Evolutionary conservation across 2,329 filamentous ascomycete species (phyloP), one percentile per base, ranked within the genome.

Genomic region (Sporothrix brunneoviolacea): DNA sequence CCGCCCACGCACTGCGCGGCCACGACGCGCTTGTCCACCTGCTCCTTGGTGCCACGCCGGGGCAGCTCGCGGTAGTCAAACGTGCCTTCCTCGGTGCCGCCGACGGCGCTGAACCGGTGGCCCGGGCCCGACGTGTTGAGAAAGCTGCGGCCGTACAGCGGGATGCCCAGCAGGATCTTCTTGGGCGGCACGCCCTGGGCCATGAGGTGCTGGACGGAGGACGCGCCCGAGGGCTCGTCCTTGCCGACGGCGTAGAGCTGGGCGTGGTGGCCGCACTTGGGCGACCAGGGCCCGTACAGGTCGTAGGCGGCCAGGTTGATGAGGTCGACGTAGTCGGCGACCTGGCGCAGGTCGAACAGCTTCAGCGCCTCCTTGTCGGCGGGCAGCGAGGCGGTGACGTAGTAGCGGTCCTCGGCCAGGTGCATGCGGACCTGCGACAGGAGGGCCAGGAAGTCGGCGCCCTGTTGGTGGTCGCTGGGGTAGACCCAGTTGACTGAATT

Each of bases 271-370:
- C 86, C 87, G 40, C 79, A 80, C 51, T 76, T 76, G 27, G 71
- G 63, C 1, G 77, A 79, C 86, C 86, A 91, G 4, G 79, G 72
- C 1, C 87, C 86, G 22, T 78, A 82, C 61, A 91, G 87, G 65
- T 93, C 87, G 65, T 90, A 93, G 2, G 86, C 79, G 78, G 86
- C 88, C 32, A 93, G 69, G 64, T 91, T 91, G 64, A 93, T 70
- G 55, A 83, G 76, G 65, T 91, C 86, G 32, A 93, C 72, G 58
- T 86, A 82, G 40, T 77, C 69, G 44, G 83, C 75, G 10, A 83
- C 79, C 51, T 73, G 70, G 19, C 66, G 68, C 10, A 91, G 70
- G 61, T 90, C 79, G 62, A 91, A 86, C 60, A 84, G 75, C 58
- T 80, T 77, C 49, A 93, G 70, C 0, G 83, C 75, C 68, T 79